Evolutionary conservation across 768 basidiomycete genomes (phyloP), one percentile per base, ranked within the genome.

Genomic region (Termitomyces sp.): DNA sequence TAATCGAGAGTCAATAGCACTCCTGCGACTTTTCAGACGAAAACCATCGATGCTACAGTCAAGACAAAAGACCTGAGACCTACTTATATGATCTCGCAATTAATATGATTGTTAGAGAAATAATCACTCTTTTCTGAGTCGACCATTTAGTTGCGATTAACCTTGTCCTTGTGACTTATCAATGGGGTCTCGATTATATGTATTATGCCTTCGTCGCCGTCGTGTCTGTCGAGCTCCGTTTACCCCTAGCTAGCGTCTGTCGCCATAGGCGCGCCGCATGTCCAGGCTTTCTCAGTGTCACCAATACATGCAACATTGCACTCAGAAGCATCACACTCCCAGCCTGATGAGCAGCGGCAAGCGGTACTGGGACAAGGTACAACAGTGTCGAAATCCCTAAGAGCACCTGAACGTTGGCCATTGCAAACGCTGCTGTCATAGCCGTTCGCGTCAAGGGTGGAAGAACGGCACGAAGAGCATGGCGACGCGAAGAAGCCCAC

Each of bases 311-410:
- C 1, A 94, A 69, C 78, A 94, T 83, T 5, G 89, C 82, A 21
- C 89, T 94, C 47, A 99, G 74, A 7, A 99, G 75, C 40, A 87
- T 78, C 7, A 98, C 89, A 64, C 94, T 96, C 5, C 96, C 97
- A 0, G 93, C 96, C 70, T 99, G 97, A 68, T 99, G 97, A 33
- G 87, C 80, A 12, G 96, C 93, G 8, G 97, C 97, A 3, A 98
- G 73, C 2, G 91, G 91, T 0, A 93, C 82, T 1, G 97, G 97
- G 1, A 98, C 97, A 38, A 98, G 81, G 70, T 96, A 96, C 12
- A 98, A 69, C 23, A 98, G 73, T 0, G 97, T 99, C 26, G 87
- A 75, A 38, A 81, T 80, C 2, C 81, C 80, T 23, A 83, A 68
- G 1, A 74, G 63, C 11, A 91, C 91, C 69, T 99, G 97, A 0